These are phyloP conservation scores for Gossypium schwendimanii DNA, from an alignment of 441 rosid genomes.

Conservation along the genomic window DNA sequence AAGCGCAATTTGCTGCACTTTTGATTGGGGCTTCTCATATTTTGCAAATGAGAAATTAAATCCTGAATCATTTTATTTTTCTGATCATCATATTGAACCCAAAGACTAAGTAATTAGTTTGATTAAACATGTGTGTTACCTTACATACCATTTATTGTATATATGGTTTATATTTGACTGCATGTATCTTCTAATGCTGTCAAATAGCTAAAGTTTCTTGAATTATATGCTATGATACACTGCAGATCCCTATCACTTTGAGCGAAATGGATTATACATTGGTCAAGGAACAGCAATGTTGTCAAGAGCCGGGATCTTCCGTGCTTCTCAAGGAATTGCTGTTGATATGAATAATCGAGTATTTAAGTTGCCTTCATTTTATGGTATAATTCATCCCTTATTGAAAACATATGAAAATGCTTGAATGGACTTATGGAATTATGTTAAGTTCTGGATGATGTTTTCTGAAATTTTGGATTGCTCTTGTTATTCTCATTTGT, in stretches of 20 bases:
- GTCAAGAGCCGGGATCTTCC: conserved; percentile 93
- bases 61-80: background rate
- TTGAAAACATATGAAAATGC: background rate
- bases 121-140: background rate
- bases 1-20: background rate
- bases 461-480: background rate
- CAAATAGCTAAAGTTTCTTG: conserved; percentile 7
- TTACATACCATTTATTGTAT: conserved; percentile 1
- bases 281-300: conserved; percentile 80
- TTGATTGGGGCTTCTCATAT: background rate
- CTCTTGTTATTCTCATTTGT: conserved; percentile 9
- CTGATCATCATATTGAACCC: background rate
- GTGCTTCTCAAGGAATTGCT: conserved; percentile 70
- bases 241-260: conserved; percentile 70
- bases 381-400: conserved; percentile 43
- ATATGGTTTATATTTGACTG: conserved; percentile 10
- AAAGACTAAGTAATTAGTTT: background rate
- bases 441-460: conserved; percentile 13
- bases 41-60: background rate
- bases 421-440: background rate
- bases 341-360: conserved; percentile 74
- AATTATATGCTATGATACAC: conserved; percentile 22
- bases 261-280: conserved; percentile 73
- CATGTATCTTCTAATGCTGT: background rate
- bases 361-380: conserved; percentile 69